Conservation (phyloP, 768 basidiomycete genomes). For the Pleurotus tuber-regium region DNA sequence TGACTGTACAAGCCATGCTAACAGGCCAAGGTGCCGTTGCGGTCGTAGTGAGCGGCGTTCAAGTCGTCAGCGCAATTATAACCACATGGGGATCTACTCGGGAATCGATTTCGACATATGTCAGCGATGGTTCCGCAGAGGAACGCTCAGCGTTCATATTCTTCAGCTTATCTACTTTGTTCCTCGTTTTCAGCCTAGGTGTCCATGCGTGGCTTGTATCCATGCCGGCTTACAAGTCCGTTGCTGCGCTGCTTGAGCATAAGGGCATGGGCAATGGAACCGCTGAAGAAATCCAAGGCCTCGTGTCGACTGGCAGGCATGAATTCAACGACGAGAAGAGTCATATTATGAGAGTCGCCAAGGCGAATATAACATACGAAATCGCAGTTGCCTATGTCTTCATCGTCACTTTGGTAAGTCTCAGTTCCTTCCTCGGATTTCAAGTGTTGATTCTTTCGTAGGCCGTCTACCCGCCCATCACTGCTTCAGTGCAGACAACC, state of each 20-base stretch:
- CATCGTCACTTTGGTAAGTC: slow-evolving; percentile 70
- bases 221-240: slow-evolving; percentile 55
- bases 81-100: slow-evolving; percentile 49
- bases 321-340: slow-evolving; percentile 31
- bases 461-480: slow-evolving; percentile 88
- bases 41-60: slow-evolving; percentile 75
- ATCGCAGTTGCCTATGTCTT: slow-evolving; percentile 76
- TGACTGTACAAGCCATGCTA: slow-evolving; percentile 72
- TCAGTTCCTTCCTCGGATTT: slow-evolving; percentile 5
- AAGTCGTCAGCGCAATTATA: slow-evolving; percentile 61
- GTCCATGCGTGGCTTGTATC: slow-evolving; percentile 58
- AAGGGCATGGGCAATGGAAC: slow-evolving; percentile 20
- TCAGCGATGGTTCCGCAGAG: slow-evolving; percentile 47
- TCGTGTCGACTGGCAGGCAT: slow-evolving; percentile 31
- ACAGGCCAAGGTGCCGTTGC: slow-evolving; percentile 86
- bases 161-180: slow-evolving; percentile 67
- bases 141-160: slow-evolving; percentile 71
- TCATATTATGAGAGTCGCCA: slow-evolving; percentile 52
- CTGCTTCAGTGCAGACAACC: slow-evolving; percentile 68
- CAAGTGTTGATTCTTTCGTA: slow-evolving; percentile 24
- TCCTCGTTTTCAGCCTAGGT: slow-evolving; percentile 51
- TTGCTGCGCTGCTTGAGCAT: slow-evolving; percentile 48
- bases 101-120: slow-evolving; percentile 21
- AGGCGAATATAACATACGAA: slow-evolving; percentile 67
- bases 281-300: slow-evolving; percentile 31